Conservation (phyloP, 2,329 filamentous ascomycete genomes). For the Apiospora hydei region DNA sequence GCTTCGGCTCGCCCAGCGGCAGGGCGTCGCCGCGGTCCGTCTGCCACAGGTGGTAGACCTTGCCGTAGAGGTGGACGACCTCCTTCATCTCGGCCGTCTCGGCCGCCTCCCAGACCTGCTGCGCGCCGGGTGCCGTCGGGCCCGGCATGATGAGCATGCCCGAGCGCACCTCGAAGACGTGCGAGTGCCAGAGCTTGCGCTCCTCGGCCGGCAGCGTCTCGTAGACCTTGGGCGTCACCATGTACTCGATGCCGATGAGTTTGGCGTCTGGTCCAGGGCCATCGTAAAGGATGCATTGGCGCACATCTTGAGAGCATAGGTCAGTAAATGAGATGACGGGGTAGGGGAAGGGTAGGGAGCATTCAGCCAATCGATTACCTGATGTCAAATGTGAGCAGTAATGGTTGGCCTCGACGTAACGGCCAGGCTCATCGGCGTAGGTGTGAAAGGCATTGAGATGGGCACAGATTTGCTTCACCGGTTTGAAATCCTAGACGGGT, state of each 20-base stretch:
- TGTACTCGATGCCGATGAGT: slow-evolving; percentile 87
- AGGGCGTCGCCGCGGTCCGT: slow-evolving; percentile 73
- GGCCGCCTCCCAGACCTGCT: slow-evolving; percentile 73
- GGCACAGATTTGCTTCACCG: slow-evolving; percentile 78
- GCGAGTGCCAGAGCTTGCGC: slow-evolving; percentile 81
- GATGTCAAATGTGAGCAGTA: slow-evolving; percentile 82
- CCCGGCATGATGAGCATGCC: slow-evolving; percentile 84
- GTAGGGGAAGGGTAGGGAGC: background rate
- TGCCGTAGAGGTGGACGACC: slow-evolving; percentile 78
- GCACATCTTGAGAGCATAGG: slow-evolving; percentile 61
- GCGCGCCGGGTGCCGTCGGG: slow-evolving; percentile 57
- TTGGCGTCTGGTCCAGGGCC: slow-evolving; percentile 69
- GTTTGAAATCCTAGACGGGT: slow-evolving; percentile 65
- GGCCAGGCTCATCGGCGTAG: slow-evolving; percentile 75
- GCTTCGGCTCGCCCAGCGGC: slow-evolving; percentile 58
- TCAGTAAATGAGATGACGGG: background rate
- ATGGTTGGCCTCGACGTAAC: slow-evolving; percentile 80
- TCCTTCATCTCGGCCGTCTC: slow-evolving; percentile 85
- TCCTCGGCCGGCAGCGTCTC: slow-evolving; percentile 70
- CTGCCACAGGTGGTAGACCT: slow-evolving; percentile 89
- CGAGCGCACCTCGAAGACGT: slow-evolving; percentile 76
- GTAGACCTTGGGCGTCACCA: slow-evolving; percentile 77
- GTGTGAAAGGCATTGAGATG: slow-evolving; percentile 89
- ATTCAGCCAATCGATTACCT: slow-evolving; percentile 43
- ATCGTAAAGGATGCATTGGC: slow-evolving; percentile 89